A percentile compares a stretch with the other conserved stretches of the same genome.
Conservation (phyloP, 164 flowering plant genomes). For the Stephania japonica region DNA sequence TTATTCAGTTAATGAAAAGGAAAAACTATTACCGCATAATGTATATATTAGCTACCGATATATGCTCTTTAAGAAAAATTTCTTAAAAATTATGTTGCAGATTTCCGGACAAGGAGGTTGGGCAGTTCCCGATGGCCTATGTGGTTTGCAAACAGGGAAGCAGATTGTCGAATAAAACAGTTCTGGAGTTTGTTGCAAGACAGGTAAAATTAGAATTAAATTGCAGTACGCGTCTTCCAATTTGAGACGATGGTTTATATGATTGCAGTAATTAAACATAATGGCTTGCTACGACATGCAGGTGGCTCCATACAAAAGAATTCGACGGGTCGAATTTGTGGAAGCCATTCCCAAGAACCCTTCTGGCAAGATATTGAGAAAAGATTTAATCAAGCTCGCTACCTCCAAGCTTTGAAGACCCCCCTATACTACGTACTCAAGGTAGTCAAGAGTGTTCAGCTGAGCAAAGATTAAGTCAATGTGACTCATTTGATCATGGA, state of each 20-base stretch:
- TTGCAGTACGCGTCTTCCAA: no score
- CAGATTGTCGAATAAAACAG: conserved; percentile 30
- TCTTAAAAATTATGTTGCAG: conserved; percentile 24
- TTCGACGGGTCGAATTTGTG: conserved; percentile 69
- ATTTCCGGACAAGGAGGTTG: conserved; percentile 76
- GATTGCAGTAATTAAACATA: no score
- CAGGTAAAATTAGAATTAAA: conserved; percentile 41
- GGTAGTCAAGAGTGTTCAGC: no score
- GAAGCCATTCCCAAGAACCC: conserved; percentile 76
- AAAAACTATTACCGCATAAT: no score
- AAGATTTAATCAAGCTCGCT: conserved; percentile 80
- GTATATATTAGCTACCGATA: no score
- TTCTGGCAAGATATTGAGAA: conserved; percentile 87
- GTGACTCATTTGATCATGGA: no score
- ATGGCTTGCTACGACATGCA: conserved; percentile 9
- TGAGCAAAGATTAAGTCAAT: no score
- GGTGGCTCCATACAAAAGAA: conserved; percentile 93
- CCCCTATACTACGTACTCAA: no score
- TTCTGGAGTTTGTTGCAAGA: conserved; percentile 64
- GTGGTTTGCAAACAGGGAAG: conserved; percentile 64
- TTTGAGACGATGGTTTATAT: no score
- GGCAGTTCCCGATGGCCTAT: conserved; percentile 90
- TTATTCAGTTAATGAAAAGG: no score
- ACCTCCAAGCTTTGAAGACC: conserved; percentile 43
- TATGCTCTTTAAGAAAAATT: no score